phyloP scores from a whole-genome alignment of 2,329 filamentous ascomycete genomes.

The Rhinocladiella mackenziei region DNA sequence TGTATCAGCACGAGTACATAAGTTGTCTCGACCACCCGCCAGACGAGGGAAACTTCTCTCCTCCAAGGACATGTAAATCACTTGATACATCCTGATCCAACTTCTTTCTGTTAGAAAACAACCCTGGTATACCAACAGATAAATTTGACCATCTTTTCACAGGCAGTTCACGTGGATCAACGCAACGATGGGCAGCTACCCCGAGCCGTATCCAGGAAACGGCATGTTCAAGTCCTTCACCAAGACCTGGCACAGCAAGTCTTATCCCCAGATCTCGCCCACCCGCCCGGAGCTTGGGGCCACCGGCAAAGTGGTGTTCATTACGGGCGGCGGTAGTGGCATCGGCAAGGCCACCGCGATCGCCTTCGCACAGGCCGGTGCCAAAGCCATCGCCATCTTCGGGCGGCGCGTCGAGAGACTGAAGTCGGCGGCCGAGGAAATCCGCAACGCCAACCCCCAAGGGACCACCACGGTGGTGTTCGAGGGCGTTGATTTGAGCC shows the following conservation, averaged over 20 bases:
- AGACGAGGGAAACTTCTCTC: no score
- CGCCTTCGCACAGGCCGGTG: constrained; percentile 54
- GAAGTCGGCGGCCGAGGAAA: constrained; percentile 13
- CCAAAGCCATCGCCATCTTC: constrained; percentile 50
- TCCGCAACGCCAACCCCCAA: constrained; percentile 12
- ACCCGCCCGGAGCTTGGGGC: constrained; percentile 31
- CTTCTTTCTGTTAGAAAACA: not conserved
- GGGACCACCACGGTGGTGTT: constrained; percentile 4
- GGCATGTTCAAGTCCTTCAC: constrained; percentile 31
- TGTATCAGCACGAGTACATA: not conserved
- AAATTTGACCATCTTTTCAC: not conserved
- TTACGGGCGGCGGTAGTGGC: constrained; percentile 55
- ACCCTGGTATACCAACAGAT: not conserved
- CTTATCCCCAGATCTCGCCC: constrained; percentile 41
- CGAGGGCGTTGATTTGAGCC: constrained; percentile 8
- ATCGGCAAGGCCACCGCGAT: constrained; percentile 53
- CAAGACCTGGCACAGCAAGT: constrained; percentile 35
- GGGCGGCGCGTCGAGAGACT: constrained; percentile 40
- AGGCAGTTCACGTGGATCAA: not conserved
- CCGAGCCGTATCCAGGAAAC: constrained; percentile 16
- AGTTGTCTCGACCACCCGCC: not conserved
- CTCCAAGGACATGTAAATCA: no score
- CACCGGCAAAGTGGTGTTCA: constrained; percentile 42
- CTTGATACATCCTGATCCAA: no score
- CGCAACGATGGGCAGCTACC: constrained; percentile 11